A percentile compares a stretch with the other conserved stretches of the same genome.
These are phyloP conservation scores for Sclerotinia nivalis DNA, from an alignment of 2,329 filamentous ascomycete genomes.

Conservation along the genomic window DNA sequence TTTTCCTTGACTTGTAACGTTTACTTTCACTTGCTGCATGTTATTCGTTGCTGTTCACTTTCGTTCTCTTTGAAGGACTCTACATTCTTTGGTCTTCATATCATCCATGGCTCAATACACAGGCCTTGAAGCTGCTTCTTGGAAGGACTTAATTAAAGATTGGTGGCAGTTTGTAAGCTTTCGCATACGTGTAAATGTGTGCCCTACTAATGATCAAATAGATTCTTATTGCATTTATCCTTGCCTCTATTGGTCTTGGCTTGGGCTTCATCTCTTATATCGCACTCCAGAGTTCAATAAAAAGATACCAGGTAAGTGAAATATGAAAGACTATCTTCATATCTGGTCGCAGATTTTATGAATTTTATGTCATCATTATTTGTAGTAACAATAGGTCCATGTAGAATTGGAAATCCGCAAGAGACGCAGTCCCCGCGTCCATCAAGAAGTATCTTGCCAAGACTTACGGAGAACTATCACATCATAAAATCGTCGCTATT, in stretches of 20 bases:
- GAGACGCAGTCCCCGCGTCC: slow-evolving; percentile 22
- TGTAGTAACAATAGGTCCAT: neutral
- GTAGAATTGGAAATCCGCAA: slow-evolving; percentile 27
- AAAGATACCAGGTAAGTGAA: slow-evolving; percentile 21
- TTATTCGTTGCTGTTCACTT: slow-evolving; percentile 10
- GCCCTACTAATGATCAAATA: slow-evolving; percentile 28
- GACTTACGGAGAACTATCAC: slow-evolving; percentile 24
- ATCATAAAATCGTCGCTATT: slow-evolving; percentile 27
- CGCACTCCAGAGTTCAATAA: slow-evolving; percentile 26
- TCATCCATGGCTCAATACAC: slow-evolving; percentile 33
- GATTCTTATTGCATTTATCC: slow-evolving; percentile 36
- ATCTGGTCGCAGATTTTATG: neutral
- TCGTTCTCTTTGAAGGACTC: slow-evolving; percentile 13
- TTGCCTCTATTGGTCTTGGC: slow-evolving; percentile 32
- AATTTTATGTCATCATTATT: neutral
- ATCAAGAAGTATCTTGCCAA: slow-evolving; percentile 29
- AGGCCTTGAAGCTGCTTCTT: slow-evolving; percentile 34
- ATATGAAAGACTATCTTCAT: neutral
- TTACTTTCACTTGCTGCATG: slow-evolving; percentile 17
- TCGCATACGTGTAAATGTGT: slow-evolving; percentile 2
- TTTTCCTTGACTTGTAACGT: slow-evolving; percentile 23
- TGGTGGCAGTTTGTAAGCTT: slow-evolving; percentile 37
- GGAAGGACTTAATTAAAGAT: slow-evolving; percentile 31
- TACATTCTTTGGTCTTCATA: slow-evolving; percentile 18
- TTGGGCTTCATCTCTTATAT: slow-evolving; percentile 26